Evolutionary conservation across 768 basidiomycete genomes (phyloP), one percentile per base, ranked within the genome.

Genomic region (Phylloporus sp.): DNA sequence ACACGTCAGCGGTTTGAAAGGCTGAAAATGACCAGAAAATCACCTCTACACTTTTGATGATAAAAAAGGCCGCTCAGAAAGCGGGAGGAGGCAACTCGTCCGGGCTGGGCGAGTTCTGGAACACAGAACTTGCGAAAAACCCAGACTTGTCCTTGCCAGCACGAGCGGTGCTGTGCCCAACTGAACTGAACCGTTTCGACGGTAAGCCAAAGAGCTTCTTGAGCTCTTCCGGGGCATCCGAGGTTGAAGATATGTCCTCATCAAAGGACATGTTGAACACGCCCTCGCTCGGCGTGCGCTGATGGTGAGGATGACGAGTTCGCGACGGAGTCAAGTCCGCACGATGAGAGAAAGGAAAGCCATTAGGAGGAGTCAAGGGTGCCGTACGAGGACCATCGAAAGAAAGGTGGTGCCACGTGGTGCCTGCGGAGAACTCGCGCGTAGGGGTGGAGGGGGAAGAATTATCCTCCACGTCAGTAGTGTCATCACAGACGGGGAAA

Each of bases 51-150:
- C 69, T 70, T 64, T 64, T 62, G 64, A 57, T 58, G 22, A 35
- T 45, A 43, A 49, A 52, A 60, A 77, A 67, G 46, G 73, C 70
- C 67, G 66, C 65, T 69, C 48, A 69, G 63, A 86, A 83, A 57
- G 76, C 72, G 49, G 86, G 86, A 54, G 81, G 79, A 41, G 88
- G 88, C 43, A 91, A 71, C 63, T 87, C 87, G 54, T 90, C 88
- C 47, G 88, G 88, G 61, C 84, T 88, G 15, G 88, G 88, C 52
- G 86, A 88, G 74, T 89, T 91, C 77, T 90, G 88, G 81, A 89
- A 91, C 62, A 77, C 74, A 28, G 87, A 89, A 62, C 86, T 89
- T 58, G 88, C 88, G 68, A 87, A 91, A 64, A 80, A 88, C 8
- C 78, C 78, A 26, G 71, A 66, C 54, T 70, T 72, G 46, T 70